A percentile compares a stretch with the other conserved stretches of the same genome.
These are phyloP conservation scores for Sanguinoderma infundibulare DNA, from an alignment of 1,284 basidiomycete genomes.

Conservation along the genomic window DNA sequence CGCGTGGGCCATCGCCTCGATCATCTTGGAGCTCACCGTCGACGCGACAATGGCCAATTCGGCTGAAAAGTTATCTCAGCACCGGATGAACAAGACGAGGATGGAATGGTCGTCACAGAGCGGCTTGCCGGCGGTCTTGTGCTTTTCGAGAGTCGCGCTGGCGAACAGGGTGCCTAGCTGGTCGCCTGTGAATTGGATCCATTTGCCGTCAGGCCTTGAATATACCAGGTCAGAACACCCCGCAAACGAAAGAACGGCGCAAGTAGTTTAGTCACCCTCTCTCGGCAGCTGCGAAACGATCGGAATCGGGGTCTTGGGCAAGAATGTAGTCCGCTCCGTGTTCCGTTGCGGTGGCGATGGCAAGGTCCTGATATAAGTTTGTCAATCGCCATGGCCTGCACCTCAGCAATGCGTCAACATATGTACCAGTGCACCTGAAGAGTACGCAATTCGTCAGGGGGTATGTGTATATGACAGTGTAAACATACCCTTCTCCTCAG, in stretches of 20 bases:
- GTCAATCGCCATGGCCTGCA: not conserved
- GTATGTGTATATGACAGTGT: not conserved
- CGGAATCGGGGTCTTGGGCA: slow-evolving; percentile 87
- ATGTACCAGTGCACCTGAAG: slow-evolving; percentile 26
- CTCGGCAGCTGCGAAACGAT: slow-evolving; percentile 84
- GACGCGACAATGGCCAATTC: slow-evolving; percentile 85
- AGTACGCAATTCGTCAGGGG: not conserved
- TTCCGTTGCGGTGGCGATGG: slow-evolving; percentile 61
- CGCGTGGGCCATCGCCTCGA: slow-evolving; percentile 70
- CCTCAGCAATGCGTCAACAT: too few relatives aligned
- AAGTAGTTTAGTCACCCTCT: slow-evolving; percentile 47
- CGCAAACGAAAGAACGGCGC: not conserved
- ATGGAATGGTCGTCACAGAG: slow-evolving; percentile 40
- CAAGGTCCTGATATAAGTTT: slow-evolving; percentile 58
- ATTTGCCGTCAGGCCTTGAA: slow-evolving; percentile 55
- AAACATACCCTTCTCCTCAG: slow-evolving; percentile 78
- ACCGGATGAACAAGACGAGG: too few relatives aligned
- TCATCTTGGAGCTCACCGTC: slow-evolving; percentile 88
- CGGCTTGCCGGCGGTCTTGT: slow-evolving; percentile 64
- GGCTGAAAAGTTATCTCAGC: slow-evolving; percentile 36
- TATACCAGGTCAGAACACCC: not conserved
- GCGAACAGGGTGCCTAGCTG: slow-evolving; percentile 83
- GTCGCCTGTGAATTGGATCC: slow-evolving; percentile 83
- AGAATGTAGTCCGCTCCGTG: slow-evolving; percentile 65
- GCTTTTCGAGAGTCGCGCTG: slow-evolving; percentile 57